These are phyloP conservation scores for Cercospora janseana DNA, from an alignment of 2,329 filamentous ascomycete species.

Conservation along the genomic window DNA sequence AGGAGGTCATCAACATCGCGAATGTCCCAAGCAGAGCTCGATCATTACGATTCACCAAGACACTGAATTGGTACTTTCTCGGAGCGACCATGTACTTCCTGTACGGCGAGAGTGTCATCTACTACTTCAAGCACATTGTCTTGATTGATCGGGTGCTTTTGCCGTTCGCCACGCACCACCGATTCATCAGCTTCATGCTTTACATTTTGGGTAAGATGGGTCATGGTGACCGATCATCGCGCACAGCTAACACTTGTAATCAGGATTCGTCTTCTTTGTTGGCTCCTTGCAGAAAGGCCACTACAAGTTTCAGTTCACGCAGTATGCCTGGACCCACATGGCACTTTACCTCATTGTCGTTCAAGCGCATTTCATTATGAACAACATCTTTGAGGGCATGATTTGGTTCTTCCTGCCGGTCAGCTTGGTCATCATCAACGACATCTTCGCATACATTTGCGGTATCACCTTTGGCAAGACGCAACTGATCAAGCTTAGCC, in stretches of 20 bases:
- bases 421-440: slow-evolving; percentile 93
- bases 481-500: slow-evolving; percentile 94
- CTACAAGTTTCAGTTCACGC: slow-evolving; percentile 98
- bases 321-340: slow-evolving; percentile 99
- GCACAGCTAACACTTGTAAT: neutral
- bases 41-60: slow-evolving; percentile 89
- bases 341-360: slow-evolving; percentile 96
- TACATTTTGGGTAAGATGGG: slow-evolving; percentile 92
- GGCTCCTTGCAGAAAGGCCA: slow-evolving; percentile 90
- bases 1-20: slow-evolving; percentile 97
- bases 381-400: slow-evolving; percentile 99
- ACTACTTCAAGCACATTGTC: slow-evolving; percentile 99
- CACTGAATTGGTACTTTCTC: slow-evolving; percentile 97
- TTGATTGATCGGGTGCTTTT: slow-evolving; percentile 89
- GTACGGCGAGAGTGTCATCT: slow-evolving; percentile 97
- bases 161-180: slow-evolving; percentile 91
- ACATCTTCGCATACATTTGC: slow-evolving; percentile 97
- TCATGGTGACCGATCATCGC: neutral
- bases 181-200: slow-evolving; percentile 97
- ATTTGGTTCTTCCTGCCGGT: slow-evolving; percentile 99
- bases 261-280: slow-evolving; percentile 98
- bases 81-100: slow-evolving; percentile 99
- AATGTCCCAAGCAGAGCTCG: slow-evolving; percentile 90
- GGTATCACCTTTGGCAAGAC: slow-evolving; percentile 96
- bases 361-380: slow-evolving; percentile 99